Evolutionary conservation across 805 yeast species (phyloP).

Genomic region (Kodamaea laetipori): DNA sequence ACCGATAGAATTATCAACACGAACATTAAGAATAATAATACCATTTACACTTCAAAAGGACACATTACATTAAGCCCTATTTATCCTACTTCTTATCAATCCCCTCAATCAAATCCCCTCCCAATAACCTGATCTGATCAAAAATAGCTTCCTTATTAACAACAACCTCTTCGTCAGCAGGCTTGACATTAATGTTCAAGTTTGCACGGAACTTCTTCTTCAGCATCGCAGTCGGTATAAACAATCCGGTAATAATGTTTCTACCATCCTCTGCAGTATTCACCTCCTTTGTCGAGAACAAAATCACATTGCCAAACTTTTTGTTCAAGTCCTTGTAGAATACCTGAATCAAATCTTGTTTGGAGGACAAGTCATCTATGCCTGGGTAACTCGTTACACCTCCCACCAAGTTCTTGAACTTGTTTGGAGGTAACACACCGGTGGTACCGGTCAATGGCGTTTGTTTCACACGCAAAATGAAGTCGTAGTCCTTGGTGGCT

Average conservation of each 20-base stretch:
- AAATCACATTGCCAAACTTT: conserved; percentile 65
- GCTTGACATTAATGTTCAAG: conserved; percentile 71
- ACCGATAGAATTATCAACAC: no score
- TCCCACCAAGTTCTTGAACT: conserved; percentile 62
- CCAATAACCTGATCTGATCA: conserved; percentile 66
- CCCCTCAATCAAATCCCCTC: conserved; percentile 59
- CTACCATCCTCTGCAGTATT: conserved; percentile 54
- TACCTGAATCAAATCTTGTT: conserved; percentile 62
- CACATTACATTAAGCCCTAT: no score
- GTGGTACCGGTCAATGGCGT: conserved; percentile 43
- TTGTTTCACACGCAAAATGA: conserved; percentile 63
- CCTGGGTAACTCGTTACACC: conserved; percentile 46
- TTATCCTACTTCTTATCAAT: conserved; percentile 26
- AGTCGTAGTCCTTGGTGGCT: conserved; percentile 81
- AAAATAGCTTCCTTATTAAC: conserved; percentile 74
- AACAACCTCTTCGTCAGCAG: conserved; percentile 55
- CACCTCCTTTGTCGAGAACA: conserved; percentile 66
- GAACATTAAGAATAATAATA: no score
- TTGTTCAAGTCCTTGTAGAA: conserved; percentile 61
- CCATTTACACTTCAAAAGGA: no score
- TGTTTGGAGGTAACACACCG: conserved; percentile 57
- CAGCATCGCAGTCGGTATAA: conserved; percentile 64
- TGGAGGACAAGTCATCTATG: conserved; percentile 38
- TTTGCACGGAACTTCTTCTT: conserved; percentile 77
- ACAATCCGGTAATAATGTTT: conserved; percentile 76